Evolutionary conservation across 2,329 filamentous ascomycete species (phyloP).

Genomic region (Lecanicillium sp.): DNA sequence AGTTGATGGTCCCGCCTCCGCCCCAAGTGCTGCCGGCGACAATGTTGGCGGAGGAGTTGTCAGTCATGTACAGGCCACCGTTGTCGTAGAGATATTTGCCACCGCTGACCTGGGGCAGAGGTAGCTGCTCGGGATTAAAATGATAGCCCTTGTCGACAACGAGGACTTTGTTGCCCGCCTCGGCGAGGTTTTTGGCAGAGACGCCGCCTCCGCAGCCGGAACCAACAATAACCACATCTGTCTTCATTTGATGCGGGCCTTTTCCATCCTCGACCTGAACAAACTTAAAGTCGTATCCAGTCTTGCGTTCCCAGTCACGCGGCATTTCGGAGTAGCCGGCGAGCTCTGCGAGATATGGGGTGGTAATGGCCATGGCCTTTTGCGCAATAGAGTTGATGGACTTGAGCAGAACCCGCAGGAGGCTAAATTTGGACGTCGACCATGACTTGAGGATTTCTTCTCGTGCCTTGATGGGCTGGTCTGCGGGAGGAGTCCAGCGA

Average conservation of each 20-base stretch:
- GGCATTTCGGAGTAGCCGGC: constrained; percentile 51
- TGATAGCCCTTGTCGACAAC: constrained; percentile 80
- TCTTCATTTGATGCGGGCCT: constrained; percentile 54
- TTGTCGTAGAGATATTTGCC: constrained; percentile 61
- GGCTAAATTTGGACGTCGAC: constrained; percentile 46
- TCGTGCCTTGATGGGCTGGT: constrained; percentile 52
- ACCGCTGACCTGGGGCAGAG: constrained; percentile 59
- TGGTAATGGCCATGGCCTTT: constrained; percentile 46
- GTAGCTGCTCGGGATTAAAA: constrained; percentile 62
- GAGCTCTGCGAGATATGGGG: constrained; percentile 43
- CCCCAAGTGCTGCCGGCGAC: constrained; percentile 69
- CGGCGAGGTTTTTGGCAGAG: constrained; percentile 69
- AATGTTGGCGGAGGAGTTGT: constrained; percentile 51
- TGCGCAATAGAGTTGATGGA: constrained; percentile 46
- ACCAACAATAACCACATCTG: constrained; percentile 78
- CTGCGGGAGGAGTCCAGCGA: constrained; percentile 51
- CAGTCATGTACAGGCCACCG: constrained; percentile 46
- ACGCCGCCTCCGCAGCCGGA: constrained; percentile 83
- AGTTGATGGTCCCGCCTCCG: constrained; percentile 83
- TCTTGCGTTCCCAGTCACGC: constrained; percentile 37
- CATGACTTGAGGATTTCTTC: constrained; percentile 56
- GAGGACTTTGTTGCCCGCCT: constrained; percentile 66
- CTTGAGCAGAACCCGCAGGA: constrained; percentile 47
- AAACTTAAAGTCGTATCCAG: constrained; percentile 50
- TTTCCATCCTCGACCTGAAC: constrained; percentile 41